A percentile compares a stretch with the other conserved stretches of the same genome.
These are phyloP conservation scores for Colletotrichum paranaense DNA, from an alignment of 2,329 filamentous ascomycete species.

Conservation along the genomic window DNA sequence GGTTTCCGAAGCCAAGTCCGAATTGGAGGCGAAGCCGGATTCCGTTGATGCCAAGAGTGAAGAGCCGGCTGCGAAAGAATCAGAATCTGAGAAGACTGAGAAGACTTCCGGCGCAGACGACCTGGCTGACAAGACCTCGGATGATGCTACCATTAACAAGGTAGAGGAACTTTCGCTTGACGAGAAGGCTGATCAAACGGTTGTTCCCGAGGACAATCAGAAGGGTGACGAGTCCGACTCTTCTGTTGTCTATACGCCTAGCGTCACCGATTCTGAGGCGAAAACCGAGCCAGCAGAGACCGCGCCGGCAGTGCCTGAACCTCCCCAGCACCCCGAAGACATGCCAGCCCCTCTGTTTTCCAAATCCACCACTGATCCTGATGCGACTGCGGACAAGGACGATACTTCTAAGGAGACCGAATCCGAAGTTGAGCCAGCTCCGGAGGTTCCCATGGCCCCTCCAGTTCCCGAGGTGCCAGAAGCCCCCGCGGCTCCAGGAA, in stretches of 20 bases:
- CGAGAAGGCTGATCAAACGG: conserved; percentile 20
- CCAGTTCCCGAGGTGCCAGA: conserved; percentile 24
- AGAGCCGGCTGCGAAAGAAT: conserved; percentile 2
- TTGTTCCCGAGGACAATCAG: conserved; percentile 23
- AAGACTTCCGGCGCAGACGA: background rate
- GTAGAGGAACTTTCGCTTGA: conserved; percentile 29
- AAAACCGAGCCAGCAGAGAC: conserved; percentile 25
- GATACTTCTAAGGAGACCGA: conserved; percentile 1
- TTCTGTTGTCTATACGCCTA: conserved; percentile 39
- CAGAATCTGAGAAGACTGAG: background rate
- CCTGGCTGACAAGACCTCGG: background rate
- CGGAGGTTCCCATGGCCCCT: conserved; percentile 24
- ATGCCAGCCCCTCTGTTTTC: conserved; percentile 75
- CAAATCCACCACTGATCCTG: conserved; percentile 41
- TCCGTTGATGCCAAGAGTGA: conserved; percentile 24
- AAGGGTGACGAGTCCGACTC: conserved; percentile 42
- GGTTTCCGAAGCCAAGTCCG: conserved; percentile 30
- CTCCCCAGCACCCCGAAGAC: conserved; percentile 71
- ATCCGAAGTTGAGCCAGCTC: conserved; percentile 41
- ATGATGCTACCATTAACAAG: conserved; percentile 21
- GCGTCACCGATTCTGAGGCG: conserved; percentile 23
- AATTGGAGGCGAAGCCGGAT: conserved; percentile 22
- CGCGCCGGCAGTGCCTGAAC: background rate
- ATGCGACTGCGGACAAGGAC: background rate
- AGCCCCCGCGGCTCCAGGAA: conserved; percentile 8